Percentiles rank a stretch among this genome's conserved stretches.
phyloP scores from a whole-genome alignment of 768 basidiomycete genomes.

The Boletus subparvulus region DNA sequence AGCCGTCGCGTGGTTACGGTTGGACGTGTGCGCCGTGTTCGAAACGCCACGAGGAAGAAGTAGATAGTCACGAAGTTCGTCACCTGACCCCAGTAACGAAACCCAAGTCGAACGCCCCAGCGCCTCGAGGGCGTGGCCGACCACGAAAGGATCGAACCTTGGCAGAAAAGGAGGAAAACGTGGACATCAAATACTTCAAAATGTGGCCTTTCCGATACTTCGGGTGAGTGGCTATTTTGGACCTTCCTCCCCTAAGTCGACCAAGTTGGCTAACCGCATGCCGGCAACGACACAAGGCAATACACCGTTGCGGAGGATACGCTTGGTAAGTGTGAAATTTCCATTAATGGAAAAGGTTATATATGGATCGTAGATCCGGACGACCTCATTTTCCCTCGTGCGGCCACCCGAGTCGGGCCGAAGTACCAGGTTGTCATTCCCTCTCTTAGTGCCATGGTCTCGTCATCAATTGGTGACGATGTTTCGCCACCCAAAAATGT shows the following conservation, averaged over 20 bases:
- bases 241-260: neutral
- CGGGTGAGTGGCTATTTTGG: conserved; percentile 57
- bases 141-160: conserved; percentile 73
- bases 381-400: conserved; percentile 94
- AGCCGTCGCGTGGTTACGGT: conserved; percentile 94
- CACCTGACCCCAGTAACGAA: conserved; percentile 53
- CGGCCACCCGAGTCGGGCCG: conserved; percentile 85
- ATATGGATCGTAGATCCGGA: conserved; percentile 72
- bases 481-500: neutral
- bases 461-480: conserved; percentile 33
- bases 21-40: conserved; percentile 98
- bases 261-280: conserved; percentile 9
- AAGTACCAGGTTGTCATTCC: conserved; percentile 78
- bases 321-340: conserved; percentile 53
- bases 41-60: conserved; percentile 80
- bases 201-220: conserved; percentile 98
- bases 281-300: conserved; percentile 48
- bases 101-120: conserved; percentile 69
- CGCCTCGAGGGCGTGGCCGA: conserved; percentile 69
- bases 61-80: conserved; percentile 71
- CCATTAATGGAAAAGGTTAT: conserved; percentile 21
- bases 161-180: conserved; percentile 74
- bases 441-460: conserved; percentile 32
- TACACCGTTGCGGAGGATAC: conserved; percentile 93
- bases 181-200: conserved; percentile 80